These are phyloP conservation scores for Phytopythium delawarense DNA, from an alignment of 352 stramenopile species.

Conservation along the genomic window DNA sequence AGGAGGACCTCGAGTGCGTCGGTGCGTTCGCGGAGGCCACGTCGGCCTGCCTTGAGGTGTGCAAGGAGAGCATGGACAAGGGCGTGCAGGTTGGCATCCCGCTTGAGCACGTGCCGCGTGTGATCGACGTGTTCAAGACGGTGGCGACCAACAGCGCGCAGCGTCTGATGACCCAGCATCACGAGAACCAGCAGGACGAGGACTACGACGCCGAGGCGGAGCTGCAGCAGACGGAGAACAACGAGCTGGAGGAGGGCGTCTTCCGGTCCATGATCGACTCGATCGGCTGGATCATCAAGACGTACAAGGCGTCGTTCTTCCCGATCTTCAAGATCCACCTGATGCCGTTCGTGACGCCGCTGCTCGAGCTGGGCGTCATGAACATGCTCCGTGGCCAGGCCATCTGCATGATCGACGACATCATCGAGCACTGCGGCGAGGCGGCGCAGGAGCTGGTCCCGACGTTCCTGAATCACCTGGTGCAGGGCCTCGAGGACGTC, in stretches of 20 bases:
- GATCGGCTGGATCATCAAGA: slow-evolving; percentile 85
- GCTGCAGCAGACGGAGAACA: slow-evolving; percentile 59
- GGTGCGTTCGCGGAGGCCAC: slow-evolving; percentile 71
- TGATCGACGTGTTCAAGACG: slow-evolving; percentile 69
- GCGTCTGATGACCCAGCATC: slow-evolving; percentile 47
- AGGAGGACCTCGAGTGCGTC: slow-evolving; percentile 78
- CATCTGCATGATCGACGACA: slow-evolving; percentile 88
- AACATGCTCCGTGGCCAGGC: slow-evolving; percentile 69
- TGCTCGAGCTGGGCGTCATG: slow-evolving; percentile 56
- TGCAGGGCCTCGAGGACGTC: slow-evolving; percentile 66
- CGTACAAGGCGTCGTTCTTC: slow-evolving; percentile 74
- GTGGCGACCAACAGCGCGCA: slow-evolving; percentile 63
- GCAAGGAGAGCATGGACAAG: slow-evolving; percentile 77
- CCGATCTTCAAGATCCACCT: slow-evolving; percentile 68
- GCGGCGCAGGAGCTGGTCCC: slow-evolving; percentile 71
- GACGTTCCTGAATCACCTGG: slow-evolving; percentile 64
- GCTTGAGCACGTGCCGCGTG: slow-evolving; percentile 58
- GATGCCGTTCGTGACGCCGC: slow-evolving; percentile 57
- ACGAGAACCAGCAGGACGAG: slow-evolving; percentile 72
- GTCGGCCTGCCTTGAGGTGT: slow-evolving; percentile 72
- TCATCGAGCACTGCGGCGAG: slow-evolving; percentile 80
- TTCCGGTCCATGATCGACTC: slow-evolving; percentile 83
- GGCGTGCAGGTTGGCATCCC: slow-evolving; percentile 64
- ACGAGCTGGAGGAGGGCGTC: slow-evolving; percentile 71
- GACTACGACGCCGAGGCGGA: slow-evolving; percentile 79